Evolutionary conservation across 176 grass and related monocot genomes (phyloP).

Genomic region (Thalia dealbata): DNA sequence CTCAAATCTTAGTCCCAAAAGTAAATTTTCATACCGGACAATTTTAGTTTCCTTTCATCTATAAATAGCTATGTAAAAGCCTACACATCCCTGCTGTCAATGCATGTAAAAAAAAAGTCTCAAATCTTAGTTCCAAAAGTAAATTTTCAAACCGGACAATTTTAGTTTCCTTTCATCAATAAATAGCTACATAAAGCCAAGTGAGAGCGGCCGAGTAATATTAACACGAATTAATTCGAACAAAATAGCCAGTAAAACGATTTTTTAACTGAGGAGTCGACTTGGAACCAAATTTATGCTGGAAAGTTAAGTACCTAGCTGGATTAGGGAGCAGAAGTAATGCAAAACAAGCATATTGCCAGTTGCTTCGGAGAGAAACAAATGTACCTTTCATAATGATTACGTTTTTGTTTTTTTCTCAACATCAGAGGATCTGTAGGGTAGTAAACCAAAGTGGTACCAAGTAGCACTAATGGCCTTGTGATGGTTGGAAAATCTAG

Average conservation of each 20-base stretch:
- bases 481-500: background rate
- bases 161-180: background rate
- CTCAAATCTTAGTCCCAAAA: background rate
- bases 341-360: background rate
- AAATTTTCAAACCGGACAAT: background rate
- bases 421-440: background rate
- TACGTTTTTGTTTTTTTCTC: background rate
- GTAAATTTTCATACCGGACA: background rate
- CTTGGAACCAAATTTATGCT: background rate
- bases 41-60: background rate
- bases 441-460: constrained; percentile 1
- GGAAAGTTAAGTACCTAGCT: background rate
- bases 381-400: background rate
- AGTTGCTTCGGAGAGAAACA: background rate
- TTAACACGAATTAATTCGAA: background rate
- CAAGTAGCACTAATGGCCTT: background rate
- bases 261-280: background rate
- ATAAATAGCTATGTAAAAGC: background rate
- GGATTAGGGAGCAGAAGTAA: background rate
- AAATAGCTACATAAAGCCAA: background rate
- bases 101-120: background rate
- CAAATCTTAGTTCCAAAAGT: background rate
- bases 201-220: background rate
- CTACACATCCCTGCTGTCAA: too few relatives aligned
- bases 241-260: background rate